Evolutionary conservation across 2,329 filamentous ascomycete species (phyloP), one percentile per base, ranked within the genome.

Genomic region (Verticillium tricorpus): DNA sequence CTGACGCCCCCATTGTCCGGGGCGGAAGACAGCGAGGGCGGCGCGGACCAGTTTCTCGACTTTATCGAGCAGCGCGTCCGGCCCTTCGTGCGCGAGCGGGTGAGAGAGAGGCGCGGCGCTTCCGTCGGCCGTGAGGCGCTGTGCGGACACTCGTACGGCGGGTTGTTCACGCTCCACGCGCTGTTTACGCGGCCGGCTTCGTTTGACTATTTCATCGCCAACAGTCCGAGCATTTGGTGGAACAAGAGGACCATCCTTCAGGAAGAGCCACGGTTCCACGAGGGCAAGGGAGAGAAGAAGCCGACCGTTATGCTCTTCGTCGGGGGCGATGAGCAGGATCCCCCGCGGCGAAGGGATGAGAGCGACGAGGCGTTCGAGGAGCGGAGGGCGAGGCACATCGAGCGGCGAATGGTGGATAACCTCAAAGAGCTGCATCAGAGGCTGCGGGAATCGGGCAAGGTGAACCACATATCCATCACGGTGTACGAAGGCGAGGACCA

Each of bases 61-160:
- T 80, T 80, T 60, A 77, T 82, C 32, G 70, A 77, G 56, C 69
- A 71, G 1, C 70, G 73, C 2, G 70, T 81, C 2, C 75, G 75
- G 59, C 70, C 76, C 0, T 70, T 74, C 63, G 62, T 73, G 8
- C 57, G 68, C 40, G 52, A 68, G 17, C 31, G 70, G 63, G 31
- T 79, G 71, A 61, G 70, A 67, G 1, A 69, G 68, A 55, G 17
- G 5, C n/a, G 60, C 2, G 57, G 59, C 14, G 66, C 73, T 2
- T 66, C 63, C 0, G 71, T 75, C 17, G 67, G 70, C 1, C 73
- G 74, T 28, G 78, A 77, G 57, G 81, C 77, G 0, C 69, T 83
- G 1, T 82, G 76, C 50, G 81, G 80, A 0, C 80, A 83, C 61
- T 83, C 80, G 0, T 81, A 80, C 31, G 80, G 79, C 2, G 81